A percentile compares a stretch with the other conserved stretches of the same genome.
phyloP scores from a whole-genome alignment of 1,139 yeast genomes.

The Zhuliangozyma parablackwelliae region DNA sequence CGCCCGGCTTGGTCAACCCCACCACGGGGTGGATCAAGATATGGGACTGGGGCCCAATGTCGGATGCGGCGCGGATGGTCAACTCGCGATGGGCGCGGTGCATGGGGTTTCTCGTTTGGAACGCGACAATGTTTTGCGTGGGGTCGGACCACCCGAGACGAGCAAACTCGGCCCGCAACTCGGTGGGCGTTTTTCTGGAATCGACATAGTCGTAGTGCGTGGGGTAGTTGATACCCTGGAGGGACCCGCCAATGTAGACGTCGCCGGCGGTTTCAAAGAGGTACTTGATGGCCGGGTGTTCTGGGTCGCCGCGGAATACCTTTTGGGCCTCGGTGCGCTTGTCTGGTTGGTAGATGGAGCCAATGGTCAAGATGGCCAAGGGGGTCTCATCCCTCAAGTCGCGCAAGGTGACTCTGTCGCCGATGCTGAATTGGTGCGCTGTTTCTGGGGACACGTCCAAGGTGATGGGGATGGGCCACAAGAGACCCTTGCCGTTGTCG shows the following conservation, averaged over 20 bases:
- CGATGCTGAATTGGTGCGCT: conserved; percentile 46
- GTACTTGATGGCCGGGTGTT: conserved; percentile 88
- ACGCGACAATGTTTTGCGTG: conserved; percentile 76
- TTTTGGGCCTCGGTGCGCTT: conserved; percentile 73
- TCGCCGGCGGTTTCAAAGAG: conserved; percentile 74
- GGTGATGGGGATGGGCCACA: conserved; percentile 93
- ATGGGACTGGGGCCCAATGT: conserved; percentile 48
- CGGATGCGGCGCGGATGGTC: conserved; percentile 86
- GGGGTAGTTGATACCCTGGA: conserved; percentile 81
- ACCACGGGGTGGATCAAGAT: conserved; percentile 95
- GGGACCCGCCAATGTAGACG: conserved; percentile 78
- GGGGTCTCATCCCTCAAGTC: conserved; percentile 82
- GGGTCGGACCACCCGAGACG: conserved; percentile 65
- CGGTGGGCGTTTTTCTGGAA: conserved; percentile 85
- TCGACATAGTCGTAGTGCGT: conserved; percentile 88
- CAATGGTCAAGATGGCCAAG: conserved; percentile 75
- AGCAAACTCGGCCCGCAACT: conserved; percentile 77
- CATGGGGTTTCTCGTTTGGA: conserved; percentile 98
- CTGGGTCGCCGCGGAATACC: conserved; percentile 95
- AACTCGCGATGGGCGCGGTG: conserved; percentile 97
- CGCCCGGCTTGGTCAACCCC: conserved; percentile 96
- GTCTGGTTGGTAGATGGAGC: conserved; percentile 77
- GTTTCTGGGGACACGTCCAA: conserved; percentile 64
- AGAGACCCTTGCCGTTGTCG: conserved; percentile 51
- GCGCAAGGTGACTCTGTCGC: conserved; percentile 66